Conservation (phyloP, 371 early-diverging fungal genomes). For the Quaeritorhiza haematococci region DNA sequence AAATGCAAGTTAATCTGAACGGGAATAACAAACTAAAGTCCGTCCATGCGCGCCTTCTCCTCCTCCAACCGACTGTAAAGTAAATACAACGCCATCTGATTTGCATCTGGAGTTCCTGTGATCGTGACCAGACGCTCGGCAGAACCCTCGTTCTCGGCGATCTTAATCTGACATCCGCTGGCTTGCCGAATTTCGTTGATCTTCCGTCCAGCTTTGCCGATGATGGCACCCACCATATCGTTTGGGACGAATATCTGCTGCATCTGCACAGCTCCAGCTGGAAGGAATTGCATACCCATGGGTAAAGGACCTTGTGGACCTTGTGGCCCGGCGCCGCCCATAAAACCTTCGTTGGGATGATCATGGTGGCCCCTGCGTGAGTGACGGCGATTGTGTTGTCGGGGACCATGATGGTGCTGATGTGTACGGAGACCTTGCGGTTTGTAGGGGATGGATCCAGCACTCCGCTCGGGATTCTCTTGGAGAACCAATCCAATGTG, state of each 20-base stretch:
- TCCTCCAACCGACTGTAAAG: conserved; percentile 81
- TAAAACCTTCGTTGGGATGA: background rate
- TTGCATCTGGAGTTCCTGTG: conserved; percentile 76
- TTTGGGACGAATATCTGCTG: conserved; percentile 80
- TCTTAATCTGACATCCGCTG: conserved; percentile 80
- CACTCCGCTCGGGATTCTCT: conserved; percentile 48
- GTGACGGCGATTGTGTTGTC: background rate
- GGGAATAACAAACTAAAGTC: no score
- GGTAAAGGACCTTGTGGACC: background rate
- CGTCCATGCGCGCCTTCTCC: no score
- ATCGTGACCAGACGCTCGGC: conserved; percentile 86
- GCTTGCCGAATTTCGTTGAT: conserved; percentile 86
- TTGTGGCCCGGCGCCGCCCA: conserved; percentile 1
- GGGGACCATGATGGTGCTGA: background rate
- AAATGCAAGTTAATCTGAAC: no score
- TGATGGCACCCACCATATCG: conserved; percentile 84
- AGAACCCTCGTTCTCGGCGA: conserved; percentile 52
- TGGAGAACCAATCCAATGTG: conserved; percentile 65
- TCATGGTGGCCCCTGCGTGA: background rate
- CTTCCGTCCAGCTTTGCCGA: conserved; percentile 82
- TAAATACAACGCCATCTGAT: conserved; percentile 82
- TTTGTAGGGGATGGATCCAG: conserved; percentile 48
- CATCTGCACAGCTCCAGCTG: background rate
- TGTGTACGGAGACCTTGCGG: conserved; percentile 34
- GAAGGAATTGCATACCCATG: conserved; percentile 3